phyloP scores from a whole-genome alignment of 225 moss, liverwort and hornwort species.

The Rhytidiadelphus loreus region DNA sequence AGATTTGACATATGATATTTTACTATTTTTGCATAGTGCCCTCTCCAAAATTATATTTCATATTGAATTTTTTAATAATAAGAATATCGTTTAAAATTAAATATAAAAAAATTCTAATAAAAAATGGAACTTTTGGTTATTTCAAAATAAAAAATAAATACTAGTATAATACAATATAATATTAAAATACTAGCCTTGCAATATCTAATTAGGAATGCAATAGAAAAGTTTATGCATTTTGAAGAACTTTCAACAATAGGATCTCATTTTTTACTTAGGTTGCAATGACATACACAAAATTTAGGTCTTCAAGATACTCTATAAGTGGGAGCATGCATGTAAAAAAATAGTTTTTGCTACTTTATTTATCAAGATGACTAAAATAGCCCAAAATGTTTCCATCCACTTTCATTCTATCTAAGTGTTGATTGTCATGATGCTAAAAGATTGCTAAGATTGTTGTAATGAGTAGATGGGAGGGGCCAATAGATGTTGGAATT shows the following conservation, averaged over 20 bases:
- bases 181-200: background rate
- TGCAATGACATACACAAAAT: background rate
- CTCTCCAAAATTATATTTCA: accelerated
- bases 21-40: background rate
- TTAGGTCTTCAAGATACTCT: accelerated
- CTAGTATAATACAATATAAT: background rate
- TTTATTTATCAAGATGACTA: background rate
- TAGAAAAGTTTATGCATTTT: background rate
- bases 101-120: background rate
- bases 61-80: background rate
- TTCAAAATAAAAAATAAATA: background rate
- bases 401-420: background rate
- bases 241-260: accelerated
- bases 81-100: background rate
- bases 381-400: background rate
- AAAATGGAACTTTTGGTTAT: background rate
- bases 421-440: too few species aligned
- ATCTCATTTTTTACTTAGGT: background rate
- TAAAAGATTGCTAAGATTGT: background rate
- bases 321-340: background rate
- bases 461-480: background rate
- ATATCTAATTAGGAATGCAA: background rate
- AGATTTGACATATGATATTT: too few species aligned
- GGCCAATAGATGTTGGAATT: background rate
- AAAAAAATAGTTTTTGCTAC: background rate